Evolutionary conservation across 192 early-diverging fungal species (phyloP), one percentile per base, ranked within the genome.

Genomic region (Entomortierella beljakovae): DNA sequence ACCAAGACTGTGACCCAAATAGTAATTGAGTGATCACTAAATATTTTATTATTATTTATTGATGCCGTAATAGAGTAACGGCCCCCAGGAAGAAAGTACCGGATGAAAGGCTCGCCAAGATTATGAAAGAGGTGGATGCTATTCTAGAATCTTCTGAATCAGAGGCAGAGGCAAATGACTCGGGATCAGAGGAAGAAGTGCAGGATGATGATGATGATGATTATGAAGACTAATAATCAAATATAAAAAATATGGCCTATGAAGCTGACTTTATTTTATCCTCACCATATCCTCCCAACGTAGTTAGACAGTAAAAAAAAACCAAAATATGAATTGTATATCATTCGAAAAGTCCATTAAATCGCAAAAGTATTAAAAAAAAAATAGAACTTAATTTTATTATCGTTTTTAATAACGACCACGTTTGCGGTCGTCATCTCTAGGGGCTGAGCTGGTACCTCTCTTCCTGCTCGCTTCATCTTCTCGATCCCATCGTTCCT

Each of bases 401-500:
- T 46, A 40, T 40, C 13, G 37, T 16, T 11, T 20, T 46, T 46
- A 46, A 46, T 79, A 57, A 22, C 75, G 75, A 6, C 66, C 57
- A 23, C 75, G 75, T 34, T 79, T 79, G 46, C 75, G 75, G 16
- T 79, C 75, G 18, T 79, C 75, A 22, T 79, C 75, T 11, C 75
- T 43, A 7, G 61, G 67, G n/a, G 61, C 61, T 10, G 75, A 59
- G 32, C 51, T 69, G 9, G 75, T 49, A 15, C 67, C 34, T 46
- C 75, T 53, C 68, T 79, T 79, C 54, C 75, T 55, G 48, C 68
- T 79, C 10, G 60, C 56, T 25, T 79, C 75, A 34, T 79, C 75
- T 23, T 69, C 75, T 11, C 75, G 75, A 57, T 79, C 75, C 75
- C 75, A 79, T 11, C 75, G 75, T 34, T 79, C 75, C 75, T 79